phyloP scores from a whole-genome alignment of 371 early-diverging fungal genomes.

The Mortierella sp. region DNA sequence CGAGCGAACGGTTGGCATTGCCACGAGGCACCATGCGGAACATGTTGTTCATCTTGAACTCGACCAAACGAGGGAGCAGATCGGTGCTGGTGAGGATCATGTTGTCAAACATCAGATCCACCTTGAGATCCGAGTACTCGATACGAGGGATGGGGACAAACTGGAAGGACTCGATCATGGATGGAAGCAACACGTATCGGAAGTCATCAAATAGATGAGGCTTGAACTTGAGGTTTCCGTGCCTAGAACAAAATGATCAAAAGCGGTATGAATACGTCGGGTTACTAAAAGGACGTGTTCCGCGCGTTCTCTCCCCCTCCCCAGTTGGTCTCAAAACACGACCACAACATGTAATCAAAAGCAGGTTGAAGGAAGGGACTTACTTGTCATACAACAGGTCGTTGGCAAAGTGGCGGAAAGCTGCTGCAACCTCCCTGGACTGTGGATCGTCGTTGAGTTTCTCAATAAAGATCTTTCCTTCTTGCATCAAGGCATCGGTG shows the following conservation, averaged over 20 bases:
- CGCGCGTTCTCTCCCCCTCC: no score
- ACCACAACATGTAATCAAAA: no score
- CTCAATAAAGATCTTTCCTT: conserved; percentile 30
- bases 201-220: conserved; percentile 67
- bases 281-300: neutral
- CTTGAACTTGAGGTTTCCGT: conserved; percentile 64
- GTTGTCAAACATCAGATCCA: conserved; percentile 69
- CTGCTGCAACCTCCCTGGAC: conserved; percentile 26
- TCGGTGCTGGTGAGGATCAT: conserved; percentile 67
- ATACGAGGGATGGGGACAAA: conserved; percentile 73
- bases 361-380: neutral
- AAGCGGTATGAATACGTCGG: neutral
- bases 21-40: conserved; percentile 27
- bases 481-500: conserved; percentile 22
- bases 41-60: conserved; percentile 59
- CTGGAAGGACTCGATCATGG: conserved; percentile 67
- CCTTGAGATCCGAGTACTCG: conserved; percentile 65
- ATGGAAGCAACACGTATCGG: conserved; percentile 59
- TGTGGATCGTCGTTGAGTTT: conserved; percentile 37
- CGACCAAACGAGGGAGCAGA: conserved; percentile 66
- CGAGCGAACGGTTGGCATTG: conserved; percentile 28
- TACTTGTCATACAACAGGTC: conserved; percentile 40
- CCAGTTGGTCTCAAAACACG: no score
- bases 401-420: conserved; percentile 28
- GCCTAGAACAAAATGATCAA: conserved; percentile 33